These are phyloP conservation scores for Xylaria grammica DNA, from an alignment of 495 filamentous ascomycete species.

Conservation along the genomic window DNA sequence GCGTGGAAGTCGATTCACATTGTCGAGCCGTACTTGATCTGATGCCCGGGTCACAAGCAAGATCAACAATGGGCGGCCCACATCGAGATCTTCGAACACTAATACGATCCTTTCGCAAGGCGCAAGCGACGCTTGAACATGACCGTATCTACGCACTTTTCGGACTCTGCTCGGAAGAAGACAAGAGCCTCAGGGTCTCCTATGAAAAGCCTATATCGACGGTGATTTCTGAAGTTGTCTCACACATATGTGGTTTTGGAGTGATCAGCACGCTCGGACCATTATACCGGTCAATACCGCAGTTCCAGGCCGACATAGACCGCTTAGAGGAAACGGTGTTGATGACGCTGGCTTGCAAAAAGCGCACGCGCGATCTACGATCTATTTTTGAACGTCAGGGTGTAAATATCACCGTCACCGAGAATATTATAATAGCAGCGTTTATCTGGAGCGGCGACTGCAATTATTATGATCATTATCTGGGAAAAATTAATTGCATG, in stretches of 20 bases:
- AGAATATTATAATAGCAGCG: too few relatives aligned
- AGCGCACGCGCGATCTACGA: not conserved
- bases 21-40: too few relatives aligned
- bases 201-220: not conserved
- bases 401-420: not conserved
- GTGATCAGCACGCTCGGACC: not conserved
- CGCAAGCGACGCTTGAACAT: too few relatives aligned
- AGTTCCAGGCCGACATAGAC: not conserved
- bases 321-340: not conserved
- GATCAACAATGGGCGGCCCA: too few relatives aligned
- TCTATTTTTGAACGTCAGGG: not conserved
- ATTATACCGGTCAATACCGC: not conserved
- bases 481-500: too few relatives aligned
- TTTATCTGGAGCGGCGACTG: too few relatives aligned
- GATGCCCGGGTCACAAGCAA: too few relatives aligned
- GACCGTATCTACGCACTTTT: too few relatives aligned
- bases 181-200: not conserved
- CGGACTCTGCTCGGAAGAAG: not conserved
- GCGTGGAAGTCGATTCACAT: too few relatives aligned
- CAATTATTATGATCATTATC: too few relatives aligned
- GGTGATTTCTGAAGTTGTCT: not conserved
- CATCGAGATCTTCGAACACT: too few relatives aligned
- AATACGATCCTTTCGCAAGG: too few relatives aligned
- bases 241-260: not conserved
- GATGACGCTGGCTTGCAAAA: not conserved